These are phyloP conservation scores for Arabis alpina DNA, from an alignment of 345 rosid species.

Conservation along the genomic window DNA sequence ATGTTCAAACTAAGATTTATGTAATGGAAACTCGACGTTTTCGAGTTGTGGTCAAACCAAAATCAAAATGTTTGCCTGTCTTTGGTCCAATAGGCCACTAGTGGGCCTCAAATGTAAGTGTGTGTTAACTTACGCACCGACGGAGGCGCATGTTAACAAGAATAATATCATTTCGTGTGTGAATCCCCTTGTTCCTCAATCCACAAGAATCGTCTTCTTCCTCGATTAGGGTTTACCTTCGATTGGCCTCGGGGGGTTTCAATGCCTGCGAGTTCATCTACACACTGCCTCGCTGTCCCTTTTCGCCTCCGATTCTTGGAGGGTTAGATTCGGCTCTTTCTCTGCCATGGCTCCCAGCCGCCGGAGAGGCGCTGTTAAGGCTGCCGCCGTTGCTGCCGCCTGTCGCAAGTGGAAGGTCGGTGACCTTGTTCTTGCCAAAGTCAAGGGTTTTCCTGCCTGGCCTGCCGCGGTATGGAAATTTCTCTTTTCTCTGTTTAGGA, in stretches of 20 bases:
- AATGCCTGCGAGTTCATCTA: constrained; percentile 66
- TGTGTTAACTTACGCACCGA: constrained; percentile 17
- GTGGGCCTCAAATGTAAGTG: neutral
- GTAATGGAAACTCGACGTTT: no score
- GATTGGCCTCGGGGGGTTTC: constrained; percentile 45
- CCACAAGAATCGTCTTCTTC: constrained; percentile 23
- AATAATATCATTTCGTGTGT: constrained; percentile 21
- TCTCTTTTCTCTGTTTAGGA: neutral
- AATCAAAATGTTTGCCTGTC: no score
- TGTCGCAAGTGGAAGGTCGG: constrained; percentile 95
- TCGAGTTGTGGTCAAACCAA: no score
- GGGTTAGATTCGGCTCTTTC: constrained; percentile 25
- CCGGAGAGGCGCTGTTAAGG: constrained; percentile 68
- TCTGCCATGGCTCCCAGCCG: constrained; percentile 83
- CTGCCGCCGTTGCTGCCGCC: constrained; percentile 85
- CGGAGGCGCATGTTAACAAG: constrained; percentile 27
- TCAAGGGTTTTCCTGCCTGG: constrained; percentile 99
- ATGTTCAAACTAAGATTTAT: no score
- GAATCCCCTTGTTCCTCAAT: constrained; percentile 38
- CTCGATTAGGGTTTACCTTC: constrained; percentile 37
- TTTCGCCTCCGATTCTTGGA: constrained; percentile 46
- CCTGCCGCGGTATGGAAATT: constrained; percentile 80
- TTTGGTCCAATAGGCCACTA: neutral
- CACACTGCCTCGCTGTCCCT: constrained; percentile 48
- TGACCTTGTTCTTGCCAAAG: constrained; percentile 97